Conservation (phyloP, 2,329 filamentous ascomycete species). For the Zopfia rhizophila region DNA sequence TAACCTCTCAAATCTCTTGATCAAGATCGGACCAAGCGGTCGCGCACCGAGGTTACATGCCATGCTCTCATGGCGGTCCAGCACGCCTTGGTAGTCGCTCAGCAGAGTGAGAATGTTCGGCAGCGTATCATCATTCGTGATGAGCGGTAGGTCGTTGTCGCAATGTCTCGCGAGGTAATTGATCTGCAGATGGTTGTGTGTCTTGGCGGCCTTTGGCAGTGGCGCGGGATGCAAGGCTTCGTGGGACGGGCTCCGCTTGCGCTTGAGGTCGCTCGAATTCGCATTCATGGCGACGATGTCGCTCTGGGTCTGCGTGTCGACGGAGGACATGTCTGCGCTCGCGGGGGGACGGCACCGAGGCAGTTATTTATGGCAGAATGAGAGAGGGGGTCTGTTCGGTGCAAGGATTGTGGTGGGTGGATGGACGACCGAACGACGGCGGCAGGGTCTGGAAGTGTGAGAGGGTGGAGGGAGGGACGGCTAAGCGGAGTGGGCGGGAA, state of each 20-base stretch:
- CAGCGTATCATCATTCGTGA: conserved; percentile 75
- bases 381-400: neutral
- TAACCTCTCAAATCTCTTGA: conserved; percentile 85
- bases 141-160: conserved; percentile 69
- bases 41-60: conserved; percentile 86
- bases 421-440: neutral
- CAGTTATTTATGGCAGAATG: conserved; percentile 25
- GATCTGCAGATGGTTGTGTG: conserved; percentile 71
- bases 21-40: conserved; percentile 81
- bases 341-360: conserved; percentile 28
- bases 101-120: conserved; percentile 77
- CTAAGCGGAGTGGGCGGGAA: conserved; percentile 29
- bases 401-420: conserved; percentile 3
- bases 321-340: conserved; percentile 36
- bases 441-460: conserved; percentile 14
- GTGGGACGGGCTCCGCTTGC: conserved; percentile 58
- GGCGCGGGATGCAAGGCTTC: conserved; percentile 48
- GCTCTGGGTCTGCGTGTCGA: conserved; percentile 33
- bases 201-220: conserved; percentile 64
- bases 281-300: conserved; percentile 31
- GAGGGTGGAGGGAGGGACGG: conserved; percentile 32
- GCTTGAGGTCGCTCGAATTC: conserved; percentile 52
- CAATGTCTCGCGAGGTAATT: conserved; percentile 74
- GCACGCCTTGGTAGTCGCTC: conserved; percentile 83
- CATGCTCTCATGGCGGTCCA: conserved; percentile 86